These are phyloP conservation scores for Saturnispora besseyi DNA, from an alignment of 805 yeast genomes.

Conservation along the genomic window DNA sequence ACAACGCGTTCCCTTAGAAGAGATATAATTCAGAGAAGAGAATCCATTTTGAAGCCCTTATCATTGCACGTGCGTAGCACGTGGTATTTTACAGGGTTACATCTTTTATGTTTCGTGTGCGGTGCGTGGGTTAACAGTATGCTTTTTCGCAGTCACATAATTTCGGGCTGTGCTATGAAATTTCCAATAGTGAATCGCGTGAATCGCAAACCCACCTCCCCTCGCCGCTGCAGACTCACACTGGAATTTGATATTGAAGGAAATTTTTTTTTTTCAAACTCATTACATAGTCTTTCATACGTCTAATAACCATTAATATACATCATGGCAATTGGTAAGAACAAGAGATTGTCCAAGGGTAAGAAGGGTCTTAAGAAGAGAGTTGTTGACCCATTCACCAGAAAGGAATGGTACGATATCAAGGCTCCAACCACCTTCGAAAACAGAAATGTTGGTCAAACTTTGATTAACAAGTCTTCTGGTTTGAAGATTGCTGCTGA, in stretches of 20 bases:
- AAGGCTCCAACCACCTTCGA: constrained; percentile 98
- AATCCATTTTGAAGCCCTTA: background rate
- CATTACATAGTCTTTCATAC: background rate
- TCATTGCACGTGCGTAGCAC: background rate
- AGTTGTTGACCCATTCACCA: constrained; percentile 99
- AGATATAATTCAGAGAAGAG: no score
- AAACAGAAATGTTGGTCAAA: constrained; percentile 98
- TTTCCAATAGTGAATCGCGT: background rate
- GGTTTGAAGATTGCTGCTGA: constrained; percentile 98
- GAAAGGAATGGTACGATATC: constrained; percentile 97
- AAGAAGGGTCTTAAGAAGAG: constrained; percentile 98
- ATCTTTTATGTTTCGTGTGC: background rate
- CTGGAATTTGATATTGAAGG: background rate
- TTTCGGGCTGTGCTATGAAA: background rate
- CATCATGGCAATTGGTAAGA: constrained; percentile 54
- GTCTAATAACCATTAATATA: constrained; percentile 12
- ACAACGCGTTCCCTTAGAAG: background rate
- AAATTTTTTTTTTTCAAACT: background rate
- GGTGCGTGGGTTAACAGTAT: background rate
- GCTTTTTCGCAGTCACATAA: constrained; percentile 1
- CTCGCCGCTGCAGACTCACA: background rate
- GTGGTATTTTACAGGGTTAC: background rate
- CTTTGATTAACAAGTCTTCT: constrained; percentile 95
- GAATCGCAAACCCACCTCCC: background rate
- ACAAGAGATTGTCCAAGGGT: constrained; percentile 77